Conservation (phyloP, 352 stramenopile genomes). For the Phytophthora sp. region DNA sequence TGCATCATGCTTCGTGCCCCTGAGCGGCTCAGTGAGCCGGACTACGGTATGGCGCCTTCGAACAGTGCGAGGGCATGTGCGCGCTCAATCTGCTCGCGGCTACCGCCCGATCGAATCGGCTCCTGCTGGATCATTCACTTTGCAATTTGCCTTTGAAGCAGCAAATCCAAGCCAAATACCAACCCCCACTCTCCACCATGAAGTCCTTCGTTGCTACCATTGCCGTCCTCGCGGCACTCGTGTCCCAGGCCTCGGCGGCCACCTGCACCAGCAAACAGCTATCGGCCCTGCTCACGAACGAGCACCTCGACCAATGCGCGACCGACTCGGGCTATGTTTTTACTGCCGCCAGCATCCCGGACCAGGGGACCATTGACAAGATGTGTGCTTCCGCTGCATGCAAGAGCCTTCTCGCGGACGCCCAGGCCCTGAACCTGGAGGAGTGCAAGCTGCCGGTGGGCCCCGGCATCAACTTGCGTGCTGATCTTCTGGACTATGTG, state of each 20-base stretch:
- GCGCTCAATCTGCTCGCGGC: too few relatives aligned
- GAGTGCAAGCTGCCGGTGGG: slow-evolving; percentile 43
- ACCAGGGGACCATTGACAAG: slow-evolving; percentile 20
- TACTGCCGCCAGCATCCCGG: slow-evolving; percentile 32
- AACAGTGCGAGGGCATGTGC: slow-evolving; percentile 41
- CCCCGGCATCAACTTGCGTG: slow-evolving; percentile 29
- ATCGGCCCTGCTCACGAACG: slow-evolving; percentile 32
- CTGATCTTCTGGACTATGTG: slow-evolving; percentile 43
- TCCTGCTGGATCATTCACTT: slow-evolving; percentile 34
- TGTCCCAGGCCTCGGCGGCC: slow-evolving; percentile 23
- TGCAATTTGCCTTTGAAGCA: slow-evolving; percentile 45
- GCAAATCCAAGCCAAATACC: slow-evolving; percentile 35
- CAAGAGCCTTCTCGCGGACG: slow-evolving; percentile 33
- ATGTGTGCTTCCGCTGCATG: slow-evolving; percentile 40
- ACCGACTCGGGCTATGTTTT: slow-evolving; percentile 44
- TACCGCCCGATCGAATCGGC: slow-evolving; percentile 21
- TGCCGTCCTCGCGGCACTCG: slow-evolving; percentile 22
- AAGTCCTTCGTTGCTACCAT: slow-evolving; percentile 37
- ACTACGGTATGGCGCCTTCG: too few relatives aligned
- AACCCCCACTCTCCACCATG: slow-evolving; percentile 32
- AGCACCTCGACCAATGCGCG: slow-evolving; percentile 34
- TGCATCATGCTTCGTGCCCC: too few relatives aligned
- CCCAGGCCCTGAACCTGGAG: slow-evolving; percentile 21
- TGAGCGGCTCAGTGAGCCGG: slow-evolving; percentile 15
- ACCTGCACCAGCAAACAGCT: slow-evolving; percentile 22